A percentile compares a stretch with the other conserved stretches of the same genome.
Conservation (phyloP, 1,284 basidiomycete species). For the Termitomyces sp. region DNA sequence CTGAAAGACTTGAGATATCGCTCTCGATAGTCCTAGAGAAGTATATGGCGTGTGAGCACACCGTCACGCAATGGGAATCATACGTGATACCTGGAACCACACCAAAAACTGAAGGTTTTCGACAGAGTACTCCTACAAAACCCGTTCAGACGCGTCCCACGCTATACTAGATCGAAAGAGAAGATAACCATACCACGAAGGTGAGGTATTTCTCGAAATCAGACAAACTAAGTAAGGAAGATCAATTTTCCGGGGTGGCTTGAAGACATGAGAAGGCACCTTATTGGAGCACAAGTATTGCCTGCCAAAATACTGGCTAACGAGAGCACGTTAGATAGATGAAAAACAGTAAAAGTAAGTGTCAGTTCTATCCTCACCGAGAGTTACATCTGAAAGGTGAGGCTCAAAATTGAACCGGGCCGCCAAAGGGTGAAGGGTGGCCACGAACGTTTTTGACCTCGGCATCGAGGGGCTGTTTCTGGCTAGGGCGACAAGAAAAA, state of each 20-base stretch:
- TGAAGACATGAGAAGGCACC: constrained; percentile 18
- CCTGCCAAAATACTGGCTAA: constrained; percentile 33
- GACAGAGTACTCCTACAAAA: constrained; percentile 30
- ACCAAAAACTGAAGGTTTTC: constrained; percentile 40
- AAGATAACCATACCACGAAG: constrained; percentile 20
- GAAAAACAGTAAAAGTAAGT: neutral
- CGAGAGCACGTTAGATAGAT: constrained; percentile 2
- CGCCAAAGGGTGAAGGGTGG: constrained; percentile 16
- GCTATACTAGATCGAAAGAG: neutral
- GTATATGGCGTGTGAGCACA: neutral
- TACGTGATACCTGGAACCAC: constrained; percentile 31
- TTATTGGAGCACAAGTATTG: constrained; percentile 36
- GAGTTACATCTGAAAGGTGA: constrained; percentile 15
- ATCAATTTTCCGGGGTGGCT: neutral
- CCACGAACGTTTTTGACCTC: constrained; percentile 10
- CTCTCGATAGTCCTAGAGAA: constrained; percentile 28
- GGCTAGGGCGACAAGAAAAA: constrained; percentile 1
- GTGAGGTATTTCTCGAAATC: constrained; percentile 36
- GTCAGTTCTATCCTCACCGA: constrained; percentile 10
- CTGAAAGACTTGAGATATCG: constrained; percentile 28
- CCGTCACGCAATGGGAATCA: constrained; percentile 2
- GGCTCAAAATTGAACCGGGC: constrained; percentile 17
- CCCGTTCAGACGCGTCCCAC: neutral
- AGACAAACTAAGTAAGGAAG: constrained; percentile 20
- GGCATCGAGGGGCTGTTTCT: constrained; percentile 2